These are phyloP conservation scores for Aurifilum marmelostoma DNA, from an alignment of 2,329 filamentous ascomycete species.

Conservation along the genomic window DNA sequence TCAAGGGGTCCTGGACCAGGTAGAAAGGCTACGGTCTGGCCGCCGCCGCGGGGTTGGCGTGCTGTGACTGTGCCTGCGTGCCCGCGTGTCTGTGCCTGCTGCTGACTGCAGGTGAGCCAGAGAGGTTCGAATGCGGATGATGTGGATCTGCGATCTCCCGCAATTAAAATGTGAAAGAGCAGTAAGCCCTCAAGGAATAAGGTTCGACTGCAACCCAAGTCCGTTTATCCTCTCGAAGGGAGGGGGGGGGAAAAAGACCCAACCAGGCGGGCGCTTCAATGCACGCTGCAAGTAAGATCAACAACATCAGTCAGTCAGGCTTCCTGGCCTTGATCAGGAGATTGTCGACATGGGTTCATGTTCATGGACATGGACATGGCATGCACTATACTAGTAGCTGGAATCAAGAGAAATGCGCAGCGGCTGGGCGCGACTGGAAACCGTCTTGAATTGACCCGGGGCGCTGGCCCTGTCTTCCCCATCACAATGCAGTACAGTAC, in stretches of 20 bases:
- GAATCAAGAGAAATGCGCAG: not conserved
- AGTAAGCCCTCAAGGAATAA: not conserved
- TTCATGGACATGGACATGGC: not conserved
- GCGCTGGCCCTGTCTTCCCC: constrained; percentile 3
- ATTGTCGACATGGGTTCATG: not conserved
- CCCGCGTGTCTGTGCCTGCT: constrained; percentile 3
- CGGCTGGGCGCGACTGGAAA: constrained; percentile 2
- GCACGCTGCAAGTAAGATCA: not conserved
- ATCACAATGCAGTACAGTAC: not conserved
- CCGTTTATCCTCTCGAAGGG: not conserved
- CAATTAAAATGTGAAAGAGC: constrained; percentile 7
- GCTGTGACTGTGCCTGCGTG: constrained; percentile 8
- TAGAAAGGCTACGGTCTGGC: constrained; percentile 13
- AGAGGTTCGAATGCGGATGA: not conserved
- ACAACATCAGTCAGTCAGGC: not conserved
- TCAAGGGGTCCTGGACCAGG: constrained; percentile 1
- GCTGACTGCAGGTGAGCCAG: constrained; percentile 6
- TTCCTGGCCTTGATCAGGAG: not conserved
- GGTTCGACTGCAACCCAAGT: not conserved
- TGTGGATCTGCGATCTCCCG: constrained; percentile 7
- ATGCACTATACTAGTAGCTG: not conserved
- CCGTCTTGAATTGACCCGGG: constrained; percentile 1
- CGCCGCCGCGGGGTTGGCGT: constrained; percentile 16
- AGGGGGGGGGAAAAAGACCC: not conserved
- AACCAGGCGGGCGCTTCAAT: not conserved